These are phyloP conservation scores for Litchi chinensis DNA, from an alignment of 345 rosid genomes.

Conservation along the genomic window DNA sequence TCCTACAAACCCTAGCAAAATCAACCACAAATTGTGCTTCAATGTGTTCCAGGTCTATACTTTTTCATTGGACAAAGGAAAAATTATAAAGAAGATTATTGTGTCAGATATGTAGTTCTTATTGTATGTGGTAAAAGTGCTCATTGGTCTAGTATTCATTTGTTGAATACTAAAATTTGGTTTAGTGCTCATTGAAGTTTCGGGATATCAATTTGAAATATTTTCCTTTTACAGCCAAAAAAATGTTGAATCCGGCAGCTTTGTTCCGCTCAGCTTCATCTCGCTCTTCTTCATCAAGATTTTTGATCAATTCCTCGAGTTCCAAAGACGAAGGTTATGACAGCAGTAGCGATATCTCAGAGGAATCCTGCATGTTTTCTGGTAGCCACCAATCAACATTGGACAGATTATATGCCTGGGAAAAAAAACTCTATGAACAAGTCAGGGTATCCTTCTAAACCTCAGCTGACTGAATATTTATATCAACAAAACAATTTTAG, in stretches of 20 bases:
- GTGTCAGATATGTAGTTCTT: not conserved
- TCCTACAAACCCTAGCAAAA: not conserved
- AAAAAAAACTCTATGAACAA: conserved; percentile 94
- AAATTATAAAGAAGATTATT: not conserved
- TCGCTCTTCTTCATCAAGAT: conserved; percentile 81
- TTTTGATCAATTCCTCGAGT: conserved; percentile 59
- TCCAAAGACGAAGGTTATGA: conserved; percentile 56
- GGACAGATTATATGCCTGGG: conserved; percentile 88
- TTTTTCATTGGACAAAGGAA: not conserved
- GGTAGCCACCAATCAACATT: conserved; percentile 86
- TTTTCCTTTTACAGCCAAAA: conserved; percentile 60
- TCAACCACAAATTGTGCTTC: not conserved
- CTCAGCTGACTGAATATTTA: not conserved
- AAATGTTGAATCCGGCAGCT: conserved; percentile 92
- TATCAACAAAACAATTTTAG: not conserved
- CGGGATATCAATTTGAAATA: not conserved
- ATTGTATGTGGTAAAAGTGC: not conserved
- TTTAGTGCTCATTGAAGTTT: not conserved
- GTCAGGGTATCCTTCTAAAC: conserved; percentile 60
- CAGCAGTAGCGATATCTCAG: conserved; percentile 63
- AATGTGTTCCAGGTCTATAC: not conserved
- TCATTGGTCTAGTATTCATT: not conserved
- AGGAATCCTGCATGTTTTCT: conserved; percentile 54
- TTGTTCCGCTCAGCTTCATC: conserved; percentile 89
- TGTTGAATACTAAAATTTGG: too few relatives aligned